Base-by-base conservation (phyloP, 164 flowering plant genomes). In the Macadamia integrifolia region DNA sequence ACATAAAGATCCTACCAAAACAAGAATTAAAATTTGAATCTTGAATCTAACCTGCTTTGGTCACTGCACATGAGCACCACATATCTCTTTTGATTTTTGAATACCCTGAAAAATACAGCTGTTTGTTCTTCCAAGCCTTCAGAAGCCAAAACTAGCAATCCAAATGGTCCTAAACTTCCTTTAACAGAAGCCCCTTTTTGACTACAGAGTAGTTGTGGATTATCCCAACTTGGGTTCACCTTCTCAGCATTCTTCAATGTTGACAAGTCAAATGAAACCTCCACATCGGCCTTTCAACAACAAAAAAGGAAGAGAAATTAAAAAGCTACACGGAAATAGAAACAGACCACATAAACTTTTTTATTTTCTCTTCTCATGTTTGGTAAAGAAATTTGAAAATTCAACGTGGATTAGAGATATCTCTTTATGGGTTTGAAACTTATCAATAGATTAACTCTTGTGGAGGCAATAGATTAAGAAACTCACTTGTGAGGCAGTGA, bases 51-150 rank as follows among this genome's bases (percentile, higher is more conserved):
- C 93, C 82, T 85, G 84, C 85, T 88, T 65, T 82, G 87, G 69
- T 88, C 93, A 67, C 84, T 85, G 79, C 93, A 84, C 91, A 88
- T 81, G 61, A 88, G 80, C 48, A 86, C 87, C 52, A 78, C 79
- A 70, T 65, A 72, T 35, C 67, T 80, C 61, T 80, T 18, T 0
- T 46, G 8, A 46, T 40, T 62, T 71, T 76, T 86, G 83, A 86
- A 85, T 10, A 88, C 74, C 67, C 84, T 69, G 46, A 81, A 88
- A 75, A 73, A 88, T 4, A 88, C 73, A 31, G 91, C 83, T 0
- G 93, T 88, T 58, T 82, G 73, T 65, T 88, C 91, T 68, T 79
- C 43, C 64, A 87, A 55, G 68, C 72, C 71, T 58, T 83, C 64
- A 3, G 91, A 80, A 40, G 91, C 88, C 61, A 86, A 61, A 57